Percentiles rank a stretch among this genome's conserved stretches.
Conservation (phyloP, 23 red algal species). For the Gracilaria caudata region DNA sequence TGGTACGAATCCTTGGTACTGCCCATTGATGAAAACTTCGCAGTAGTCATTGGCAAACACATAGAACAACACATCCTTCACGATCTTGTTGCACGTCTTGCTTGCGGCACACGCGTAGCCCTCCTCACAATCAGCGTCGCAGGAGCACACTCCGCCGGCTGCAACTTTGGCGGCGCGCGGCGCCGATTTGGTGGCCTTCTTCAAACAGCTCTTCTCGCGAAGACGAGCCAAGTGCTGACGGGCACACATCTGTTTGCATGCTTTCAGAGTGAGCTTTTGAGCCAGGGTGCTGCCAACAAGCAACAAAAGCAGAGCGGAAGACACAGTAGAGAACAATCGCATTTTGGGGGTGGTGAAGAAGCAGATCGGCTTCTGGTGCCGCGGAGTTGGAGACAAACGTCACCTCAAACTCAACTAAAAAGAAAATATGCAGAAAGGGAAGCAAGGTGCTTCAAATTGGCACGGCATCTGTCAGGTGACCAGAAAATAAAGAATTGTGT, state of each 20-base stretch:
- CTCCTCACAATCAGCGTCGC: conserved; percentile 9
- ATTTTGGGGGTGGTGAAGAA: background rate
- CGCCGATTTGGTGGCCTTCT: background rate
- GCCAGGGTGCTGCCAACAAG: background rate
- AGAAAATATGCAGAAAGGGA: no score
- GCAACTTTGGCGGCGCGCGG: background rate
- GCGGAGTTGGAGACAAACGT: no score
- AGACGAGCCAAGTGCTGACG: conserved; percentile 4
- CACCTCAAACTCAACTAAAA: no score
- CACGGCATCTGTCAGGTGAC: no score
- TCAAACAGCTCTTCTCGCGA: background rate
- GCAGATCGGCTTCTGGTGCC: background rate
- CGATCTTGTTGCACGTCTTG: conserved; percentile 26
- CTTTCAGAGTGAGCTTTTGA: background rate
- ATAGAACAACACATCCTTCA: background rate
- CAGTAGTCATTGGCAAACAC: conserved; percentile 16
- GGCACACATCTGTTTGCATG: conserved; percentile 18
- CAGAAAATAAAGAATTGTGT: no score
- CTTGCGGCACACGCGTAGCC: conserved; percentile 20
- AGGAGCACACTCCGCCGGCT: conserved; percentile 6
- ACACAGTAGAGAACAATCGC: conserved; percentile 10
- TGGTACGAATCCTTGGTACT: conserved; percentile 24
- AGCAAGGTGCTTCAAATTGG: no score
- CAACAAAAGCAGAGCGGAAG: background rate
- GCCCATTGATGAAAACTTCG: conserved; percentile 22